Conservation (phyloP, 78 protist species). For the Dictyostelium capitatum region DNA sequence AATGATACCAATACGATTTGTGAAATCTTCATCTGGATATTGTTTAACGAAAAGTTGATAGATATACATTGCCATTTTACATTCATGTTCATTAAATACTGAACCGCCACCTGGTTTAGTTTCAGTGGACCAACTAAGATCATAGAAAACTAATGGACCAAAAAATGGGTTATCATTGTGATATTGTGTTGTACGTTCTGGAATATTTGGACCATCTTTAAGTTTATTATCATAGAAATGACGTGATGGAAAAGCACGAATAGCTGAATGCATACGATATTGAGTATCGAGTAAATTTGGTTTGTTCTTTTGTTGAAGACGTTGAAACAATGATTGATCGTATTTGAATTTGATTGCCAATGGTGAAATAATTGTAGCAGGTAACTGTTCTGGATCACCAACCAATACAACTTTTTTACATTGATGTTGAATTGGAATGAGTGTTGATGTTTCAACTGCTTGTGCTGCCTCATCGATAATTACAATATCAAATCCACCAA, state of each 20-base stretch:
- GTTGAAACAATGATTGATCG: constrained; percentile 79
- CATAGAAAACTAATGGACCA: constrained; percentile 57
- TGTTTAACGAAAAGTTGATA: constrained; percentile 41
- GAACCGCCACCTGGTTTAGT: constrained; percentile 77
- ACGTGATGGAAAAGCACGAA: constrained; percentile 87
- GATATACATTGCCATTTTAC: constrained; percentile 46
- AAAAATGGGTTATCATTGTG: constrained; percentile 55
- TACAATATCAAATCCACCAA: constrained; percentile 77
- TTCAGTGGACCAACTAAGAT: constrained; percentile 14
- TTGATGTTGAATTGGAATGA: constrained; percentile 84
- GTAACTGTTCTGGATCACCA: constrained; percentile 93
- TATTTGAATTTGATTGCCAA: constrained; percentile 51
- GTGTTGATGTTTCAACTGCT: constrained; percentile 87
- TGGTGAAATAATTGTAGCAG: constrained; percentile 90
- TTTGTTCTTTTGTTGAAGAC: constrained; percentile 31
- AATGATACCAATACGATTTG: constrained; percentile 87
- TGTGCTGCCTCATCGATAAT: constrained; percentile 94
- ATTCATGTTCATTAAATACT: constrained; percentile 41
- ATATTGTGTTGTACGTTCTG: constrained; percentile 34
- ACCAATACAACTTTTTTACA: constrained; percentile 84
- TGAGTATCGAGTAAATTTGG: constrained; percentile 81
- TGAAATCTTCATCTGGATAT: constrained; percentile 57
- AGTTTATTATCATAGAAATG: constrained; percentile 88
- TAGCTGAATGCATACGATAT: constrained; percentile 93
- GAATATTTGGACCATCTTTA: constrained; percentile 75